Evolutionary conservation across 2,329 filamentous ascomycete species (phyloP), one percentile per base, ranked within the genome.

Genomic region (Trichoderma guizhouense): DNA sequence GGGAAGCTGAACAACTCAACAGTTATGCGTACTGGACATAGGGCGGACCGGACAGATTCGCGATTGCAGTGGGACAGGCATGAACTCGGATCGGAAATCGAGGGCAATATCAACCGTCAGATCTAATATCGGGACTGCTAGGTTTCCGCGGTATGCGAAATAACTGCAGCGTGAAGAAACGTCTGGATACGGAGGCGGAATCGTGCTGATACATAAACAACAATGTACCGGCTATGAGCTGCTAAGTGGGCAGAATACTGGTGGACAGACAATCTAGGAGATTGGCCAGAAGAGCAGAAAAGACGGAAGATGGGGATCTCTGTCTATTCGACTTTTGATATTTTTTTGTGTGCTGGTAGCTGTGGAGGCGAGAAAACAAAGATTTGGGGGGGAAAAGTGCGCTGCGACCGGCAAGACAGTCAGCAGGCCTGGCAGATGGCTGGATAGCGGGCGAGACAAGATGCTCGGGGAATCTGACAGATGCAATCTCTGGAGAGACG

Each of bases 161-260:
- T 89, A 92, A 88, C 90, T 95, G 94, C 93, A 97, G 93, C 93
- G 94, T 93, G 88, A 93, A 90, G 88, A 93, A 93, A 91, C 95
- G 92, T 93, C 91, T 93, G 91, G 93, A 94, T 91, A 94, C 91
- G 92, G 93, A 90, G 90, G 89, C 89, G 81, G 88, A 83, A 91
- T 92, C 92, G 93, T 93, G 92, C 93, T 94, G 94, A 97, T 97
- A 97, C 94, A 97, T 97, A 97, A 93, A 97, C 94, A 92, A 82
- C 80, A 81, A 80, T 79, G 79, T 82, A 77, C 75, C 72, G 74
- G 78, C 75, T 75, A 76, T 72, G 26, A 72, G 76, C 73, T 76
- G 69, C 77, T 81, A 80, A 76, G 76, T 79, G 79, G 77, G 74
- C 76, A 75, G 74, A 72, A 68, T 53, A 55, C 64, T 72, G 70